These are phyloP conservation scores for Sporothrix inflata DNA, from an alignment of 2,329 filamentous ascomycete genomes.

Conservation along the genomic window DNA sequence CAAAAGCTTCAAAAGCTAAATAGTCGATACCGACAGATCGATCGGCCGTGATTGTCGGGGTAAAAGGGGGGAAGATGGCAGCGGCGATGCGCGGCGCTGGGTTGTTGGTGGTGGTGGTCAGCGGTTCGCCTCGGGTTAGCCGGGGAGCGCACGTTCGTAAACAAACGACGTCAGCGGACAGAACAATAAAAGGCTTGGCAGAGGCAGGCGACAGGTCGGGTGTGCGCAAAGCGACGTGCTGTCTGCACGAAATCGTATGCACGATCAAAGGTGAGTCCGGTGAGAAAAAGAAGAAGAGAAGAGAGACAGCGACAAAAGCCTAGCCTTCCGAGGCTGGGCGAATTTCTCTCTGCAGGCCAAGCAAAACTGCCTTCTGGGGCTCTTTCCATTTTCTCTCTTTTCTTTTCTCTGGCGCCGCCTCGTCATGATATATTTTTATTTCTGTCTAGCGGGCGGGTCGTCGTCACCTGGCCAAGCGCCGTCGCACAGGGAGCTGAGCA, in stretches of 20 bases:
- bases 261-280: background rate
- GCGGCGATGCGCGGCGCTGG: background rate
- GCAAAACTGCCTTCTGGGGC: background rate
- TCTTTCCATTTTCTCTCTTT: background rate
- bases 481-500: background rate
- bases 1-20: background rate
- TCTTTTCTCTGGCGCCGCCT: background rate
- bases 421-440: background rate
- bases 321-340: constrained; percentile 10
- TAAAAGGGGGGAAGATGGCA: background rate
- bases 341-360: background rate
- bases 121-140: constrained; percentile 20
- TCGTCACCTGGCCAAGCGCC: constrained; percentile 10
- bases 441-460: constrained; percentile 9
- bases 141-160: constrained; percentile 9
- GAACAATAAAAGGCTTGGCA: constrained; percentile 1
- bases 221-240: background rate
- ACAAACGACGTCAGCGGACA: constrained; percentile 24
- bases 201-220: too few species aligned
- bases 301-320: background rate
- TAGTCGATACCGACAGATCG: background rate
- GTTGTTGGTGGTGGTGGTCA: background rate
- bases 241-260: constrained; percentile 5
- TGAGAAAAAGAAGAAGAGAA: background rate
- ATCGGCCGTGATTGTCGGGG: constrained; percentile 10